Base-by-base conservation (phyloP, 2,329 filamentous ascomycete species). In the Claviceps spartinae region DNA sequence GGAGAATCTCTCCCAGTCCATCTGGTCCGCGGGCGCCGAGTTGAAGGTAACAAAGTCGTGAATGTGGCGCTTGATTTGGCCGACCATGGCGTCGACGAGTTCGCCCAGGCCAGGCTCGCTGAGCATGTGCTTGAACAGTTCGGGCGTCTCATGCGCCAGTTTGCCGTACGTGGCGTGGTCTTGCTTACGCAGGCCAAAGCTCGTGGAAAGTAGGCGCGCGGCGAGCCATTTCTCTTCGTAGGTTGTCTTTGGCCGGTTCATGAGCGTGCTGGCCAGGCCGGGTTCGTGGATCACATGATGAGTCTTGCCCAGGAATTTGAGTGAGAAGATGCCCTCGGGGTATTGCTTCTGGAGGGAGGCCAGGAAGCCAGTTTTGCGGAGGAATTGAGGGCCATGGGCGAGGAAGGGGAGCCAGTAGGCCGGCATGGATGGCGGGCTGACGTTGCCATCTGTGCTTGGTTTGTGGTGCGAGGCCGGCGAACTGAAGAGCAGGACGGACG, bases 1-100 rank as follows among this genome's bases (percentile, higher is more conserved):
- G 0, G 67, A 65, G 5, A 58, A 22, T n/a, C 63, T 58, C 55
- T 71, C 69, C 69, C 69, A 71, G 6, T 65, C 64, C 47, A 59
- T 61, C 54, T 71, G 68, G 46, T 71, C 68, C 3, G 67, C 61
- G 1, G 63, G 58, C 16, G 63, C 65, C 6, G 58, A 57, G 54
- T 67, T 70, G 58, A 71, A 71, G 0, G 67, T 65, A 47, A 71
- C 63, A 2, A 69, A 58, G 46, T 70, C 67, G 1, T 62, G 59
- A 9, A 67, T 61, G 38, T 61, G 59, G 9, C 57, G 55, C n/a
- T 62, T 61, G 1, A 70, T 50, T 20, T 63, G 57, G 5, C 47
- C 52, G 2, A 61, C 36, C 1, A 56, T 56, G 13, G 40, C 52
- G 8, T 55, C 24, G 42, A 56, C 55, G 13, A 58, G 54, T 36